Percentiles rank a stretch among this genome's conserved stretches.
Conservation (phyloP, 352 stramenopile genomes). For the Phytophthora cryptogea region DNA sequence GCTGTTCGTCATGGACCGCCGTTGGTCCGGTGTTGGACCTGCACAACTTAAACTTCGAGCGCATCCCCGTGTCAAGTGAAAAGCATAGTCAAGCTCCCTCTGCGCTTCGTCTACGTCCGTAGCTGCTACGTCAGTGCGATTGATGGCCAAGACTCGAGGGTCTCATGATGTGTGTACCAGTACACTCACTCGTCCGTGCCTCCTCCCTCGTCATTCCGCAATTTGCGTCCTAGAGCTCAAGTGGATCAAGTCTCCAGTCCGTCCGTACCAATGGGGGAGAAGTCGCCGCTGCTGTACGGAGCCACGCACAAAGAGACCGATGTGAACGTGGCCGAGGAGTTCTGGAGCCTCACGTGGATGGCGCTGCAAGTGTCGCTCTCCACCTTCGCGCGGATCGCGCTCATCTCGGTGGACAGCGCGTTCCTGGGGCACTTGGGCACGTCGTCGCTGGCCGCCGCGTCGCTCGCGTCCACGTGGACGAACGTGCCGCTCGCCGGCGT, state of each 20-base stretch:
- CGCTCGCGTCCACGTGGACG: slow-evolving; percentile 77
- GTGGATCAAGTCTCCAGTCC: not conserved
- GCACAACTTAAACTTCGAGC: not conserved
- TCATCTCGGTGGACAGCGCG: slow-evolving; percentile 78
- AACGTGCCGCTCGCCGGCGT: slow-evolving; percentile 69
- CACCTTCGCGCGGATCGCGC: slow-evolving; percentile 74
- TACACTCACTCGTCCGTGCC: not conserved
- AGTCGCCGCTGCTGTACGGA: slow-evolving; percentile 17
- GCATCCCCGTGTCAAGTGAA: not conserved
- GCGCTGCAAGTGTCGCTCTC: slow-evolving; percentile 80
- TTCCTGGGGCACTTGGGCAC: slow-evolving; percentile 81
- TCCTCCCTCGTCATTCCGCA: slow-evolving; percentile 16
- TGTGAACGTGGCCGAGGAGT: slow-evolving; percentile 62
- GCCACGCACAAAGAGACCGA: slow-evolving; percentile 34
- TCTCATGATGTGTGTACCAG: slow-evolving; percentile 10
- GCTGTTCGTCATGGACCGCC: not conserved
- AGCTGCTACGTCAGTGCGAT: not conserved
- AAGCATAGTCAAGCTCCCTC: not conserved
- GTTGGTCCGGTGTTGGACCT: not conserved
- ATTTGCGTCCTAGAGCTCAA: slow-evolving; percentile 11
- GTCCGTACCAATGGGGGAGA: slow-evolving; percentile 20
- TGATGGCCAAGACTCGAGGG: slow-evolving; percentile 7
- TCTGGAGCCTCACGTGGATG: slow-evolving; percentile 74
- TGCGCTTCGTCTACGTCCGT: not conserved
- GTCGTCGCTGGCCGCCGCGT: slow-evolving; percentile 72